phyloP scores from a whole-genome alignment of 2,329 filamentous ascomycete genomes.

The Talaromyces sp. region DNA sequence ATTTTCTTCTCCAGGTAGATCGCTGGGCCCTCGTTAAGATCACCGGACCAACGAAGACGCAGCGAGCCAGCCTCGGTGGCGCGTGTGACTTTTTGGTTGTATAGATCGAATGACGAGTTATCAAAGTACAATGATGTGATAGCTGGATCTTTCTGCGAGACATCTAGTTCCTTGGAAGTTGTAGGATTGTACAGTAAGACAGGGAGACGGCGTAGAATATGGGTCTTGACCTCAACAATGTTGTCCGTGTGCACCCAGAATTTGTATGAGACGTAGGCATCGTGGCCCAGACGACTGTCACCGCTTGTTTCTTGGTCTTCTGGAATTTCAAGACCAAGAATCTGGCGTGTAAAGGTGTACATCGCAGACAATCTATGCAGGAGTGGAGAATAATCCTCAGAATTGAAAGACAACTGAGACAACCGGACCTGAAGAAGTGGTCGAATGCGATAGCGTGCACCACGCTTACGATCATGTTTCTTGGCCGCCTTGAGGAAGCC shows the following conservation, averaged over 20 bases:
- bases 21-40: constrained; percentile 72
- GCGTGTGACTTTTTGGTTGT: constrained; percentile 77
- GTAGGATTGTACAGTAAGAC: constrained; percentile 91
- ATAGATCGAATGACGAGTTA: constrained; percentile 78
- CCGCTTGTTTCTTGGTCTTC: constrained; percentile 51
- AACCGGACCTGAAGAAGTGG: constrained; percentile 89
- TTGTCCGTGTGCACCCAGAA: constrained; percentile 98
- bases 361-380: constrained; percentile 86
- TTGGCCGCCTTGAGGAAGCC: constrained; percentile 97
- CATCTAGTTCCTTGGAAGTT: constrained; percentile 74
- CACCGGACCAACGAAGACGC: constrained; percentile 86
- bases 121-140: constrained; percentile 97
- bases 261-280: constrained; percentile 81
- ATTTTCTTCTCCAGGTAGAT: constrained; percentile 88
- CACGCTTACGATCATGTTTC: constrained; percentile 95
- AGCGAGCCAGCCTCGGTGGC: constrained; percentile 74
- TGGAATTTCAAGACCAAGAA: constrained; percentile 48
- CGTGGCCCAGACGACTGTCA: constrained; percentile 51
- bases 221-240: constrained; percentile 92
- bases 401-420: constrained; percentile 88
- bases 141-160: constrained; percentile 73
- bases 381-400: constrained; percentile 86
- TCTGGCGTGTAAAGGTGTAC: constrained; percentile 90
- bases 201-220: constrained; percentile 84
- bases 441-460: constrained; percentile 78